phyloP scores from a whole-genome alignment of 1,284 basidiomycete species.

The Apiotrichum gamsii region DNA sequence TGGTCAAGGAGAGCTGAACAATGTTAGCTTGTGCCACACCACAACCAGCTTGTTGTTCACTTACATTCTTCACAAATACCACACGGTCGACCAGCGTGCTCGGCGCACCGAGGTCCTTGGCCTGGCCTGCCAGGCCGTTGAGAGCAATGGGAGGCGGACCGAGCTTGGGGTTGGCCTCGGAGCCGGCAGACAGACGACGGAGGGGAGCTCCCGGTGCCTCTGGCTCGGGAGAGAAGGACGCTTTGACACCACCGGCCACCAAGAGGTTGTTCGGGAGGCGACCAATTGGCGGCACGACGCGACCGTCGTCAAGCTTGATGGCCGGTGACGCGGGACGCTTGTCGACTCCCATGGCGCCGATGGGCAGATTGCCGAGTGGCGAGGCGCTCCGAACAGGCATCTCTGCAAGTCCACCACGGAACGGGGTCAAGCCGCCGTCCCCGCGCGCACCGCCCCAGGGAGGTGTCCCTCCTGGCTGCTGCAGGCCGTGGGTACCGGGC shows the following conservation, averaged over 20 bases:
- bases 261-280: not conserved
- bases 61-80: constrained; percentile 62
- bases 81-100: constrained; percentile 49
- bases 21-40: constrained; percentile 2
- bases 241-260: not conserved
- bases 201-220: not conserved
- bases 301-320: no score
- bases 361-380: constrained; percentile 1
- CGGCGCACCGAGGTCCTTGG: constrained; percentile 33
- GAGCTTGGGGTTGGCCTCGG: not conserved
- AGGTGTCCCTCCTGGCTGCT: no score
- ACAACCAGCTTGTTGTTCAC: constrained; percentile 20
- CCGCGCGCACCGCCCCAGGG: no score
- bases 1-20: constrained; percentile 80
- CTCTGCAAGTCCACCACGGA: not conserved
- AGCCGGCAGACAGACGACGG: not conserved
- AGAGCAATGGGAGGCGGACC: constrained; percentile 15
- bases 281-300: constrained; percentile 1
- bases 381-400: constrained; percentile 7
- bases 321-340: not conserved
- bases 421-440: not conserved
- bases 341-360: not conserved
- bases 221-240: not conserved
- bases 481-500: no score
- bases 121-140: constrained; percentile 34